Evolutionary conservation across 2,329 filamentous ascomycete species (phyloP).

Genomic region (Hypomyces rosellus): DNA sequence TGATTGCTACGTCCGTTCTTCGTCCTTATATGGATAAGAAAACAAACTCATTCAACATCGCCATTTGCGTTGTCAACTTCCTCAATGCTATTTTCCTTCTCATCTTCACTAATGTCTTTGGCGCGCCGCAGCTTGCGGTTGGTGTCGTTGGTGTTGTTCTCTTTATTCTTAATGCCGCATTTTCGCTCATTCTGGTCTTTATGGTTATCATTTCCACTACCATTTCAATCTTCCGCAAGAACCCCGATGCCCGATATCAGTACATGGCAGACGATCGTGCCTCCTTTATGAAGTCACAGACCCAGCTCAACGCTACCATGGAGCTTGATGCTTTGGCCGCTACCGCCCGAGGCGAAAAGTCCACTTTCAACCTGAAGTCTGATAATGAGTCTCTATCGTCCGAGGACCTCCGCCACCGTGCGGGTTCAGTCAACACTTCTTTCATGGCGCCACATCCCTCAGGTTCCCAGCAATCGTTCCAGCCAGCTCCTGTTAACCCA

Average conservation of each 20-base stretch:
- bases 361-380: constrained; percentile 37
- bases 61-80: constrained; percentile 83
- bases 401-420: constrained; percentile 30
- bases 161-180: constrained; percentile 79
- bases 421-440: constrained; percentile 19
- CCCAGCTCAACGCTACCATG: constrained; percentile 66
- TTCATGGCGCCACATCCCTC: constrained; percentile 14
- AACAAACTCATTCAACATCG: constrained; percentile 91
- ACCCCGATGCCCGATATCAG: constrained; percentile 88
- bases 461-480: constrained; percentile 18
- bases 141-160: constrained; percentile 85
- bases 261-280: constrained; percentile 92
- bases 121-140: constrained; percentile 72
- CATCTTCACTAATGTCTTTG: constrained; percentile 80
- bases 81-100: constrained; percentile 81
- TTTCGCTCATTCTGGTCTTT: constrained; percentile 73
- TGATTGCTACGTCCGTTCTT: constrained; percentile 71
- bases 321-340: constrained; percentile 85
- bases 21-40: constrained; percentile 99
- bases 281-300: constrained; percentile 94
- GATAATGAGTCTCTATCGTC: constrained; percentile 35
- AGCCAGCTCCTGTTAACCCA: constrained; percentile 33
- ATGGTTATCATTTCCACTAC: constrained; percentile 58
- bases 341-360: constrained; percentile 81
- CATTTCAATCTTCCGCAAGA: constrained; percentile 77